Conservation (phyloP, 257 asterid species). For the Nicotiana noctiflora region DNA sequence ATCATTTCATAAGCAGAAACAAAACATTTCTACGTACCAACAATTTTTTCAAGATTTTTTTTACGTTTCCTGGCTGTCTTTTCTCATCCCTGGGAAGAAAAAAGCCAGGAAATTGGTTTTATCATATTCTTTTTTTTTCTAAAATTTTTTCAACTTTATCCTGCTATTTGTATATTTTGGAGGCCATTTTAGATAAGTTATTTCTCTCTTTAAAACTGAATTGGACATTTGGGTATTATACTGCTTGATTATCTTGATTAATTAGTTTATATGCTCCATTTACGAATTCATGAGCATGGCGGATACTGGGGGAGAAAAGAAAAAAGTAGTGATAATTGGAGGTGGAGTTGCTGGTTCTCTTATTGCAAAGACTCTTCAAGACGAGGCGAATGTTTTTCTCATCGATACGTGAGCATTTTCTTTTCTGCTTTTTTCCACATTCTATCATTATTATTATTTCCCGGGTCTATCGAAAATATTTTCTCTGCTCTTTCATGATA, state of each 20-base stretch:
- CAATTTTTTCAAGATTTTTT: background rate
- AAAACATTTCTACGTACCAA: background rate
- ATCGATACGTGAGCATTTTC: slow-evolving; percentile 12
- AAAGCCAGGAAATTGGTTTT: background rate
- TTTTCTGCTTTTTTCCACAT: background rate
- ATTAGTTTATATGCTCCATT: background rate
- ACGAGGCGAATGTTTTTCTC: slow-evolving; percentile 12
- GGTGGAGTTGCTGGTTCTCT: slow-evolving; percentile 22
- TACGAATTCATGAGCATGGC: background rate
- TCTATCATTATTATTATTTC: background rate
- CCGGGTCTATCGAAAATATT: too few relatives aligned
- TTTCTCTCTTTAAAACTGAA: background rate
- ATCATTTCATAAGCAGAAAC: background rate
- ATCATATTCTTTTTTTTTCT: background rate
- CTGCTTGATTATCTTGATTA: background rate
- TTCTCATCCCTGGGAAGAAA: background rate
- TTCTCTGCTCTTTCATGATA: too few relatives aligned
- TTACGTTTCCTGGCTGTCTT: background rate
- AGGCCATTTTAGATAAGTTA: background rate
- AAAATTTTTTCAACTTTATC: background rate
- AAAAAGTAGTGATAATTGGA: slow-evolving; percentile 14
- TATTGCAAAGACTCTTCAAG: slow-evolving; percentile 13
- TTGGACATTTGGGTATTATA: background rate
- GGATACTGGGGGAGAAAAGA: background rate
- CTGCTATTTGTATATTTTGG: background rate